Conservation (phyloP, 2,329 filamentous ascomycete genomes). For the Hypoxylon sp. region DNA sequence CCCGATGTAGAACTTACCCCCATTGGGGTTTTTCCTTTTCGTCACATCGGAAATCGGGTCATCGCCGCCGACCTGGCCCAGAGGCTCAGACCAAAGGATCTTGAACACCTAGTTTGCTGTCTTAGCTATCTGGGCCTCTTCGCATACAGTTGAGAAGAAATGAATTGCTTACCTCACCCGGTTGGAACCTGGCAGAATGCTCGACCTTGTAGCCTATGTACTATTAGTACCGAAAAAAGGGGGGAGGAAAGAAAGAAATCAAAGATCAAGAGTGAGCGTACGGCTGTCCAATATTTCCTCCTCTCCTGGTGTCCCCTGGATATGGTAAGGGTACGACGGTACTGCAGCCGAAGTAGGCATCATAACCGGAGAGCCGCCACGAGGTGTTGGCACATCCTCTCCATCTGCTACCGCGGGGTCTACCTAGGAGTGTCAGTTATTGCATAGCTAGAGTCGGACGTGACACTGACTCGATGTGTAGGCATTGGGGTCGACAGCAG, state of each 20-base stretch:
- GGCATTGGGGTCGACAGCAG: slow-evolving; percentile 34
- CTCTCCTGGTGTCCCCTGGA: slow-evolving; percentile 39
- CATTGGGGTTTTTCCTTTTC: slow-evolving; percentile 47
- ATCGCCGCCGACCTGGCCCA: slow-evolving; percentile 47
- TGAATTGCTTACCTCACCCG: slow-evolving; percentile 40
- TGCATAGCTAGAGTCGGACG: background rate
- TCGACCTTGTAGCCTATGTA: slow-evolving; percentile 41
- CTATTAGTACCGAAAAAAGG: too few relatives aligned
- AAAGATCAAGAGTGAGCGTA: slow-evolving; percentile 26
- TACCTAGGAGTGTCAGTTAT: slow-evolving; percentile 18
- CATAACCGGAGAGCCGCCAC: slow-evolving; percentile 28
- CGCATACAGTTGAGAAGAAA: background rate
- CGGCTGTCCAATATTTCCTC: slow-evolving; percentile 37
- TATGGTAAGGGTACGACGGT: slow-evolving; percentile 28
- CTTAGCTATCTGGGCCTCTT: slow-evolving; percentile 3
- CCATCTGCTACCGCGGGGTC: slow-evolving; percentile 26
- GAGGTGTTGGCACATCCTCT: slow-evolving; percentile 31
- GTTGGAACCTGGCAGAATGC: slow-evolving; percentile 40
- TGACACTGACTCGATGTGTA: slow-evolving; percentile 37
- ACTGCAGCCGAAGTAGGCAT: slow-evolving; percentile 9
- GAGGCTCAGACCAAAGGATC: slow-evolving; percentile 62
- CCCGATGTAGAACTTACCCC: slow-evolving; percentile 55
- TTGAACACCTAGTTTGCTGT: slow-evolving; percentile 58
- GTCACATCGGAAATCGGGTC: slow-evolving; percentile 44
- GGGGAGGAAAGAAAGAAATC: too few relatives aligned